Conservation (phyloP, 768 basidiomycete species). For the Termitomyces sp. region DNA sequence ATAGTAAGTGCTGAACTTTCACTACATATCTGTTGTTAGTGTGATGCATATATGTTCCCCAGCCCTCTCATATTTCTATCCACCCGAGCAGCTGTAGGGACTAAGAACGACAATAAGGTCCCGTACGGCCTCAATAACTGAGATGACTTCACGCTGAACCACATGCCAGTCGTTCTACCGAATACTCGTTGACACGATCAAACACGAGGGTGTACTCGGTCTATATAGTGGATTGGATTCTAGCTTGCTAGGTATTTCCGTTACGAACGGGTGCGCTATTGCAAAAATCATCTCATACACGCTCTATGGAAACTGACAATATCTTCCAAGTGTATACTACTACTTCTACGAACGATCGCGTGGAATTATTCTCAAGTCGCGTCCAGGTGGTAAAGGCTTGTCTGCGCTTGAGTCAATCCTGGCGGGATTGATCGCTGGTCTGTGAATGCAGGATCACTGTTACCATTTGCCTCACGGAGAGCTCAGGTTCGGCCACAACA, state of each 20-base stretch:
- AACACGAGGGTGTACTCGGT: conserved; percentile 78
- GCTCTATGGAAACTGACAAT: neutral
- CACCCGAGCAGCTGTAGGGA: conserved; percentile 89
- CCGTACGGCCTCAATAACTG: neutral
- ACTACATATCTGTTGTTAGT: conserved; percentile 2
- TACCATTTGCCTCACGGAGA: neutral
- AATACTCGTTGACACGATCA: conserved; percentile 69
- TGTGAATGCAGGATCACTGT: conserved; percentile 1
- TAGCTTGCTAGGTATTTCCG: conserved; percentile 82
- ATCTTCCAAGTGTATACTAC: conserved; percentile 74
- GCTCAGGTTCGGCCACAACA: conserved; percentile 81
- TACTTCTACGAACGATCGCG: conserved; percentile 81
- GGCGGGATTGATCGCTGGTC: conserved; percentile 83
- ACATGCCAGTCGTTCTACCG: conserved; percentile 52
- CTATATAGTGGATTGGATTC: conserved; percentile 86
- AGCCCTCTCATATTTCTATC: conserved; percentile 92
- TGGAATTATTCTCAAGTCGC: conserved; percentile 48
- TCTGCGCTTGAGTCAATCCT: conserved; percentile 87
- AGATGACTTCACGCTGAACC: neutral
- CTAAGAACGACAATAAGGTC: conserved; percentile 53
- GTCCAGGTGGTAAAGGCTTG: conserved; percentile 60
- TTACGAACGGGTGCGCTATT: conserved; percentile 77
- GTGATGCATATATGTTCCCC: neutral
- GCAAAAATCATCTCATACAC: neutral
- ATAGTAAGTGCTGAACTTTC: conserved; percentile 54